Percentiles rank a stretch among this genome's conserved stretches.
phyloP scores from a whole-genome alignment of 495 filamentous ascomycete genomes.

The Astrothelium macrocarpum region DNA sequence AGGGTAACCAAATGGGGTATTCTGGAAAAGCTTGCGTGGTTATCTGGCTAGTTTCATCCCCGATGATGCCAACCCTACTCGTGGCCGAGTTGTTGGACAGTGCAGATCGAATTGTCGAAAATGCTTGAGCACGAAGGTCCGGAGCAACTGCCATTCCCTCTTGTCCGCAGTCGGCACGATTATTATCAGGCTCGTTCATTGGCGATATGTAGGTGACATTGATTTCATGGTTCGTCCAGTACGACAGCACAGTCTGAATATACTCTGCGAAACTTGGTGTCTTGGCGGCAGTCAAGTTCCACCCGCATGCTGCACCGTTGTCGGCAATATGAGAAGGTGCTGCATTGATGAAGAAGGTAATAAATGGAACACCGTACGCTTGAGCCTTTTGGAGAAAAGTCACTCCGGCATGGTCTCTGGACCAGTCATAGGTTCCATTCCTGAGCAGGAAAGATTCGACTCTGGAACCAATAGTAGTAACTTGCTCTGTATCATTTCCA shows the following conservation, averaged over 20 bases:
- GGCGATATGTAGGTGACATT: constrained; percentile 15
- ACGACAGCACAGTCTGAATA: constrained; percentile 12
- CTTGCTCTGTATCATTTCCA: constrained; percentile 13
- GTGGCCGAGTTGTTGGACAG: constrained; percentile 7
- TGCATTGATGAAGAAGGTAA: constrained; percentile 19
- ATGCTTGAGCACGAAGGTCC: background rate
- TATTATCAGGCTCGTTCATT: constrained; percentile 18
- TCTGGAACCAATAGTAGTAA: constrained; percentile 5
- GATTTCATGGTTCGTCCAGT: constrained; percentile 13
- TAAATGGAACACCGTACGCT: constrained; percentile 12
- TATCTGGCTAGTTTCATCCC: constrained; percentile 14
- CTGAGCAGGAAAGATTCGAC: constrained; percentile 15
- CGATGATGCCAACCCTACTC: constrained; percentile 11
- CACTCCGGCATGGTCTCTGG: constrained; percentile 15
- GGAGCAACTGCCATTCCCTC: constrained; percentile 16
- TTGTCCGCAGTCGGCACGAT: constrained; percentile 14
- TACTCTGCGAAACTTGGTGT: constrained; percentile 9
- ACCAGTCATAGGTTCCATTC: constrained; percentile 18
- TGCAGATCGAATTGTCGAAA: constrained; percentile 5
- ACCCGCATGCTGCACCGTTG: constrained; percentile 15
- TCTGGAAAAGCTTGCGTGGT: constrained; percentile 10
- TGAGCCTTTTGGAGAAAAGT: constrained; percentile 14
- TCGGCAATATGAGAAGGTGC: constrained; percentile 14
- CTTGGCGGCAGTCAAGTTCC: constrained; percentile 15
- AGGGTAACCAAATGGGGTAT: constrained; percentile 14